phyloP scores from a whole-genome alignment of 495 filamentous ascomycete genomes.

The Penicillium salamii region DNA sequence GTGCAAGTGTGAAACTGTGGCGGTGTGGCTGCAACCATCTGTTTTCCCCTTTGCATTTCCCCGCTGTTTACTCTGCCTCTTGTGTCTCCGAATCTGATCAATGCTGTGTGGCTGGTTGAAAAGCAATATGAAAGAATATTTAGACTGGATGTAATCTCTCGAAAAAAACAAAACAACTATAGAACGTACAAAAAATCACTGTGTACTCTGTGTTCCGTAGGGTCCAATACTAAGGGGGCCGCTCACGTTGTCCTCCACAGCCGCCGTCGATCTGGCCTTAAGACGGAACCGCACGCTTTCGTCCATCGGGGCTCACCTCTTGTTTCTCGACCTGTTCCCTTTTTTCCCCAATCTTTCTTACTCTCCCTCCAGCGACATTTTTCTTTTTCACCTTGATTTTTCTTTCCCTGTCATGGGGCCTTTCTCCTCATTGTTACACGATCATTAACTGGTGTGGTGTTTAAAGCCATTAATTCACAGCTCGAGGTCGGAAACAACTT shows the following conservation, averaged over 20 bases:
- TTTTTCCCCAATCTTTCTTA: conserved; percentile 25
- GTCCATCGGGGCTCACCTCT: conserved; percentile 32
- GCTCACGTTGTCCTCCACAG: conserved; percentile 18
- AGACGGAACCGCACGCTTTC: conserved; percentile 30
- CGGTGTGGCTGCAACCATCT: too few species aligned
- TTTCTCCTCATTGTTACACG: conserved; percentile 30
- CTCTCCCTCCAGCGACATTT: conserved; percentile 9
- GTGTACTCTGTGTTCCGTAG: too few species aligned
- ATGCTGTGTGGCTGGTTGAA: too few species aligned
- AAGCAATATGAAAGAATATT: neutral
- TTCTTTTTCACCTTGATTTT: conserved; percentile 18
- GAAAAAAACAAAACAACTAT: too few species aligned
- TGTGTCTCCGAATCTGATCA: too few species aligned
- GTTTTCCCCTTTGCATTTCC: too few species aligned
- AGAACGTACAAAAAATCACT: too few species aligned
- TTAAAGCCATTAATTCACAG: conserved; percentile 18
- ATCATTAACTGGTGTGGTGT: conserved; percentile 40
- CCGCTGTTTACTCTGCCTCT: conserved; percentile 8
- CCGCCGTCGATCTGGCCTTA: conserved; percentile 36
- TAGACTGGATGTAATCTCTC: too few species aligned
- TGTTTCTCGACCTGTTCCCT: conserved; percentile 20
- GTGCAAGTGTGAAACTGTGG: neutral
- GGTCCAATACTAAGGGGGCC: conserved; percentile 16
- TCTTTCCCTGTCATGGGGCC: conserved; percentile 38
- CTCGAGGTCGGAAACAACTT: conserved; percentile 14